These are phyloP conservation scores for Priceomyces melissophilus DNA, from an alignment of 805 yeast species.

Conservation along the genomic window DNA sequence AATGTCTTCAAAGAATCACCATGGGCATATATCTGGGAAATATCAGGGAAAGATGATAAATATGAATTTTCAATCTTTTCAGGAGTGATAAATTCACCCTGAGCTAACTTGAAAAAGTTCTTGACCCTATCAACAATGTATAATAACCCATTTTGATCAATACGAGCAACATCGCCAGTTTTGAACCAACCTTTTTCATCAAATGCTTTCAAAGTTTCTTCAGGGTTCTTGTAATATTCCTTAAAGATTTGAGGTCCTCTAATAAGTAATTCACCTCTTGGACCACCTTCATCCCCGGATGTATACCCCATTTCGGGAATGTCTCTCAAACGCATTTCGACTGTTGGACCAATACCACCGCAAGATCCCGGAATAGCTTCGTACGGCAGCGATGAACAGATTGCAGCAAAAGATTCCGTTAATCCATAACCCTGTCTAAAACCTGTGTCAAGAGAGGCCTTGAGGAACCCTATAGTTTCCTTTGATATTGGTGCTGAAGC, in stretches of 20 bases:
- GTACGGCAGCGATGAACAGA: constrained; percentile 33
- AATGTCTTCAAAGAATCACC: constrained; percentile 28
- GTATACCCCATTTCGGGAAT: constrained; percentile 59
- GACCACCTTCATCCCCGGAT: constrained; percentile 28
- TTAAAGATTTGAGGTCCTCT: constrained; percentile 55
- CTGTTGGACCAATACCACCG: constrained; percentile 45
- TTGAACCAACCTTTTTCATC: constrained; percentile 52
- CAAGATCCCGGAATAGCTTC: constrained; percentile 40
- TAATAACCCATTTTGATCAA: constrained; percentile 26
- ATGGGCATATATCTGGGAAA: constrained; percentile 29
- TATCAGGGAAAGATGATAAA: constrained; percentile 25
- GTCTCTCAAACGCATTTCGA: constrained; percentile 55
- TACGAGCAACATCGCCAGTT: constrained; percentile 51
- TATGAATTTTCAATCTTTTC: constrained; percentile 38
- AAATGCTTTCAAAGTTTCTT: constrained; percentile 45
- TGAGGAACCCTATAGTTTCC: constrained; percentile 57
- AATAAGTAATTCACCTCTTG: constrained; percentile 52
- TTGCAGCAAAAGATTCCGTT: constrained; percentile 63
- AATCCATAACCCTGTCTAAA: constrained; percentile 70
- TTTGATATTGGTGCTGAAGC: constrained; percentile 72
- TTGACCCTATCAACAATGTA: constrained; percentile 49
- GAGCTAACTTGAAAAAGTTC: constrained; percentile 44
- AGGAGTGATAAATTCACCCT: constrained; percentile 42
- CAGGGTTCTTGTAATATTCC: constrained; percentile 47
- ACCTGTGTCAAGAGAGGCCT: constrained; percentile 57